Evolutionary conservation across 1,139 yeast genomes (phyloP).

Genomic region (Candida buenavistaensis): DNA sequence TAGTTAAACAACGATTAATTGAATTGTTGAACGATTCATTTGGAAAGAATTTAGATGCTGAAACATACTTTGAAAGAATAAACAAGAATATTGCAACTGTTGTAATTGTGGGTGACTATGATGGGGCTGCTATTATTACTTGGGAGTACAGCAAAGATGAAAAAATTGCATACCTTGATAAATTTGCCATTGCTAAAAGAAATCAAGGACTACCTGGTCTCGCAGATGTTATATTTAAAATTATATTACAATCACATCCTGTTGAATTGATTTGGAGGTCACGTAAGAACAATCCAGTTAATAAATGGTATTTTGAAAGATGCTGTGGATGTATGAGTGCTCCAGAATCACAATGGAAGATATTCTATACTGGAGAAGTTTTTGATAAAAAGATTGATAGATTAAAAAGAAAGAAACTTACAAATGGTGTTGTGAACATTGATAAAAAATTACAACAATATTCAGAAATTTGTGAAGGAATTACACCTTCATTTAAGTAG

Average conservation of each 20-base stretch:
- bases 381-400: conserved; percentile 37
- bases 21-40: conserved; percentile 77
- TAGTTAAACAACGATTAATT: conserved; percentile 60
- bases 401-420: conserved; percentile 16
- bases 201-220: conserved; percentile 91
- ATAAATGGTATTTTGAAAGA: conserved; percentile 96
- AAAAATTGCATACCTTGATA: conserved; percentile 74
- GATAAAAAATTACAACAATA: conserved; percentile 28
- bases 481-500: conserved; percentile 37
- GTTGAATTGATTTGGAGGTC: conserved; percentile 88
- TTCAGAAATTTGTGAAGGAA: conserved; percentile 32
- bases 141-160: conserved; percentile 47
- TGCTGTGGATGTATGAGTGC: conserved; percentile 67
- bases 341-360: conserved; percentile 60
- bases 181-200: conserved; percentile 81
- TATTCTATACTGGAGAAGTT: conserved; percentile 65
- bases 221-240: conserved; percentile 89
- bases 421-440: conserved; percentile 26
- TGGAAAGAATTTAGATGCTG: conserved; percentile 61
- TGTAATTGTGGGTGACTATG: conserved; percentile 89
- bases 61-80: conserved; percentile 65
- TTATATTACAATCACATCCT: conserved; percentile 69
- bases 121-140: conserved; percentile 91
- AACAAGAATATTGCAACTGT: conserved; percentile 68
- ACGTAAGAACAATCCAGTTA: conserved; percentile 80